phyloP scores from a whole-genome alignment of 129 eudicot genomes.

The Flaveria robusta region DNA sequence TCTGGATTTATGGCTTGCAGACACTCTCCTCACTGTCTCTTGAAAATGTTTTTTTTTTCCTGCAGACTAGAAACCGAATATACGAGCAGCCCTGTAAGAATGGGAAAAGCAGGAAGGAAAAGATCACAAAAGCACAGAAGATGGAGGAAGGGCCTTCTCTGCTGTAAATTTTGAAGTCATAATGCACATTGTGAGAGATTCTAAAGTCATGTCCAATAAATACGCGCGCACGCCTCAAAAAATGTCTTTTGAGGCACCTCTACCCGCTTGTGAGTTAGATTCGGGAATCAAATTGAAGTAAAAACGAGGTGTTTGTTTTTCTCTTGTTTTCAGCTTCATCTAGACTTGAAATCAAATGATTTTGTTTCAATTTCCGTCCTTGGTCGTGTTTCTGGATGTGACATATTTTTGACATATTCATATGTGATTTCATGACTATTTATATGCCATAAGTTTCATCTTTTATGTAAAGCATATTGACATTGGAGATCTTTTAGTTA shows the following conservation, averaged over 20 bases:
- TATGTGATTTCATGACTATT: slow-evolving; percentile 6
- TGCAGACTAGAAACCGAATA: slow-evolving; percentile 73
- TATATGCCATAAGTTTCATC: not conserved
- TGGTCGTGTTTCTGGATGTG: not conserved
- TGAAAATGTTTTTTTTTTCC: not conserved
- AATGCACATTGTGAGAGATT: not conserved
- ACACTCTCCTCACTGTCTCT: not conserved
- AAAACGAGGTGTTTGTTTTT: too few relatives aligned
- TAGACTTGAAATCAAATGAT: not conserved
- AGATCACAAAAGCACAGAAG: slow-evolving; percentile 50
- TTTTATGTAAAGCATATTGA: not conserved
- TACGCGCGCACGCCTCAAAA: too few relatives aligned
- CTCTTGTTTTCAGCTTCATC: slow-evolving; percentile 10
- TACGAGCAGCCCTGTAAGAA: slow-evolving; percentile 82
- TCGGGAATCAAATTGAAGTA: too few relatives aligned
- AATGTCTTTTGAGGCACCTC: too few relatives aligned
- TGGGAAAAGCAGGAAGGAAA: slow-evolving; percentile 66
- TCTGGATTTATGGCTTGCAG: not conserved
- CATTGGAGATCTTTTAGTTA: too few relatives aligned
- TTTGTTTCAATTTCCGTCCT: not conserved
- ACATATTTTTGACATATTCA: slow-evolving; percentile 16
- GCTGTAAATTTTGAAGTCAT: slow-evolving; percentile 73
- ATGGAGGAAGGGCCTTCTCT: slow-evolving; percentile 66
- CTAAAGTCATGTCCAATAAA: too few relatives aligned
- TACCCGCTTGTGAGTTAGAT: too few relatives aligned